A percentile compares a stretch with the other conserved stretches of the same genome.
These are phyloP conservation scores for Colletotrichum magnum DNA, from an alignment of 2,329 filamentous ascomycete genomes.

Conservation along the genomic window DNA sequence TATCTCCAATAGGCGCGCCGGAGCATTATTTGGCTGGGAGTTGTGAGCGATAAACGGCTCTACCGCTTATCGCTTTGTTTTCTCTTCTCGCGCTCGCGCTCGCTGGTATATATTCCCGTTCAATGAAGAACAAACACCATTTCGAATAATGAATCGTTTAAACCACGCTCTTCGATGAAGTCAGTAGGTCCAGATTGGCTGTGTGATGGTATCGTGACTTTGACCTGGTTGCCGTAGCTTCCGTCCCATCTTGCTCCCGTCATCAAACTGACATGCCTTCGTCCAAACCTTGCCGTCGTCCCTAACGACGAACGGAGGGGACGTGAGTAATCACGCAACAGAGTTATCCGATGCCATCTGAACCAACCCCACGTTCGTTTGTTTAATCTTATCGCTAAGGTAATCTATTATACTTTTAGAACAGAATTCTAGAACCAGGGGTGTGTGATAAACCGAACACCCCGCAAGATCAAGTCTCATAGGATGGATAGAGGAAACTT, in stretches of 20 bases:
- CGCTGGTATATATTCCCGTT: conserved; percentile 38
- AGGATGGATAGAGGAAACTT: too few species aligned
- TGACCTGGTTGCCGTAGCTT: too few species aligned
- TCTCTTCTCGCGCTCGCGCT: conserved; percentile 36
- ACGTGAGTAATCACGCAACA: background rate
- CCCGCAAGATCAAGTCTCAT: too few species aligned
- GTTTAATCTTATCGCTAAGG: too few species aligned
- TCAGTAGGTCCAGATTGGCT: too few species aligned
- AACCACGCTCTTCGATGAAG: too few species aligned
- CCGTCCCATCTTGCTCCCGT: too few species aligned
- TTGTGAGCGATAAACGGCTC: conserved; percentile 18
- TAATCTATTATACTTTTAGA: too few species aligned
- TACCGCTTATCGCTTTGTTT: conserved; percentile 12
- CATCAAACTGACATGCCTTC: background rate
- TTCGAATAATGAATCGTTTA: background rate
- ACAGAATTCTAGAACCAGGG: too few species aligned
- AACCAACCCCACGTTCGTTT: too few species aligned
- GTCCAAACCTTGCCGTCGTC: conserved; percentile 18
- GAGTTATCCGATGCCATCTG: conserved; percentile 2
- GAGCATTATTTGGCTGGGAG: conserved; percentile 42
- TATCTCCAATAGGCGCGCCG: conserved; percentile 16
- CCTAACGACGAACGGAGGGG: conserved; percentile 1
- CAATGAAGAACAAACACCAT: conserved; percentile 19
- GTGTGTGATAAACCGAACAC: too few species aligned
- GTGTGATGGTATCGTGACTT: too few species aligned